Evolutionary conservation across 2,329 filamentous ascomycete genomes (phyloP).

Genomic region (Endoconidiophora laricicola): DNA sequence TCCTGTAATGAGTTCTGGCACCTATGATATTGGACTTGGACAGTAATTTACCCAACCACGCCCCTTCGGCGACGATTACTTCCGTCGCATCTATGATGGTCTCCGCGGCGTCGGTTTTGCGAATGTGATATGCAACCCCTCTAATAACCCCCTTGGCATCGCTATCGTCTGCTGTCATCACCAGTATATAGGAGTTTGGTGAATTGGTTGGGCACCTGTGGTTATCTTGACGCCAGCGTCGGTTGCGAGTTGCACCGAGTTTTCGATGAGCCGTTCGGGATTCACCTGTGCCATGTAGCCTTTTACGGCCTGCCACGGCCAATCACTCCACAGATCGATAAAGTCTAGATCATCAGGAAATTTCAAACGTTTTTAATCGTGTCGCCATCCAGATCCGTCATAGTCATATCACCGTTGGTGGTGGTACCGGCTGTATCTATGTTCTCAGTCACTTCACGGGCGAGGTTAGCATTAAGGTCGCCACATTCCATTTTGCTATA

Average conservation of each 20-base stretch:
- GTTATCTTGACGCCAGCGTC: constrained; percentile 52
- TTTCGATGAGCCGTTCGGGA: constrained; percentile 74
- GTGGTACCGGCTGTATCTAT: not conserved
- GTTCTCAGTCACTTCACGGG: constrained; percentile 13
- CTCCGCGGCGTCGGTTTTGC: constrained; percentile 22
- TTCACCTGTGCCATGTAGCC: constrained; percentile 82
- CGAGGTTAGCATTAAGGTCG: constrained; percentile 27
- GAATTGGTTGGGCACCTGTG: constrained; percentile 44
- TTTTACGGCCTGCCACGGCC: constrained; percentile 70
- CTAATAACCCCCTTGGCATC: constrained; percentile 24
- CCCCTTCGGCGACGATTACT: constrained; percentile 39
- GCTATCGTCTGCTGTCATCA: constrained; percentile 19
- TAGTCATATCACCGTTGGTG: too few relatives aligned
- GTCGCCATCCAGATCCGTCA: too few relatives aligned
- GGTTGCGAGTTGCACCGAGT: constrained; percentile 61
- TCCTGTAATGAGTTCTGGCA: constrained; percentile 41
- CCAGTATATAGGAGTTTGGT: constrained; percentile 28
- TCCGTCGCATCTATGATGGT: constrained; percentile 33
- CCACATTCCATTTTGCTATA: constrained; percentile 70
- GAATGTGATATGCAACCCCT: constrained; percentile 43
- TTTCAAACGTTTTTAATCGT: constrained; percentile 23
- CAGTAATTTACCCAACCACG: constrained; percentile 45
- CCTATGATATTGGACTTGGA: constrained; percentile 41
- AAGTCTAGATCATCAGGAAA: constrained; percentile 72
- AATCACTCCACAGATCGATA: constrained; percentile 52